Conservation (phyloP, 2,329 filamentous ascomycete species). For the Nothophaeocryptopus gaeumannii region DNA sequence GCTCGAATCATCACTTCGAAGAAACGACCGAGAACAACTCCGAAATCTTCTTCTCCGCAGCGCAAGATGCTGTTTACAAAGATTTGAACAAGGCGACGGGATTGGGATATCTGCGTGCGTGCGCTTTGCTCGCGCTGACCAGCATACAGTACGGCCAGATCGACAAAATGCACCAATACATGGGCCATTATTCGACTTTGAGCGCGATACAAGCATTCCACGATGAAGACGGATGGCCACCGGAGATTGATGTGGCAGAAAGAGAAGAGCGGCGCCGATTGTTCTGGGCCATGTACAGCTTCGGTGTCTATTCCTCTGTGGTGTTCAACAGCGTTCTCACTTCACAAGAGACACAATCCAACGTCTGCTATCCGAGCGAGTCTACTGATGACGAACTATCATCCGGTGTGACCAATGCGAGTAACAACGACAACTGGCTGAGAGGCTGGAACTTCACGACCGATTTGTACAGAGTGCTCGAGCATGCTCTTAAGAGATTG, state of each 20-base stretch:
- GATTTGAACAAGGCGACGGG: slow-evolving; percentile 38
- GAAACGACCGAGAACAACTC: slow-evolving; percentile 32
- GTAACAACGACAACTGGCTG: slow-evolving; percentile 46
- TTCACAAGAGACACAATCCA: slow-evolving; percentile 46
- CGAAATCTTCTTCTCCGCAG: slow-evolving; percentile 47
- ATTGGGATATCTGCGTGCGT: slow-evolving; percentile 46
- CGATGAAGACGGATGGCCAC: slow-evolving; percentile 55
- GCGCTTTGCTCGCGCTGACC: slow-evolving; percentile 50
- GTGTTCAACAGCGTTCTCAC: slow-evolving; percentile 51
- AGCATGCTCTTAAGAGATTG: slow-evolving; percentile 45
- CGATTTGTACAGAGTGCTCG: slow-evolving; percentile 56
- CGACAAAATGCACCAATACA: slow-evolving; percentile 50
- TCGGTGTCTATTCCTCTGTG: slow-evolving; percentile 55
- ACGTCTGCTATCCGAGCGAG: slow-evolving; percentile 50
- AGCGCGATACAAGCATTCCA: slow-evolving; percentile 51
- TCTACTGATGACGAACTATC: slow-evolving; percentile 48
- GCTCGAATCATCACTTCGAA: slow-evolving; percentile 28
- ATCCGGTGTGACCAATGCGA: slow-evolving; percentile 21
- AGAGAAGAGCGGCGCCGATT: slow-evolving; percentile 49
- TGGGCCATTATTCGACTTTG: slow-evolving; percentile 52
- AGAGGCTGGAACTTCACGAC: slow-evolving; percentile 59
- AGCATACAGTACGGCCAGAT: slow-evolving; percentile 53
- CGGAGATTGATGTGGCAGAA: slow-evolving; percentile 45
- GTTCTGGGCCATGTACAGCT: slow-evolving; percentile 58
- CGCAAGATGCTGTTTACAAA: slow-evolving; percentile 40